Conservation (phyloP, 768 basidiomycete species). For the Mycena chlorophos region DNA sequence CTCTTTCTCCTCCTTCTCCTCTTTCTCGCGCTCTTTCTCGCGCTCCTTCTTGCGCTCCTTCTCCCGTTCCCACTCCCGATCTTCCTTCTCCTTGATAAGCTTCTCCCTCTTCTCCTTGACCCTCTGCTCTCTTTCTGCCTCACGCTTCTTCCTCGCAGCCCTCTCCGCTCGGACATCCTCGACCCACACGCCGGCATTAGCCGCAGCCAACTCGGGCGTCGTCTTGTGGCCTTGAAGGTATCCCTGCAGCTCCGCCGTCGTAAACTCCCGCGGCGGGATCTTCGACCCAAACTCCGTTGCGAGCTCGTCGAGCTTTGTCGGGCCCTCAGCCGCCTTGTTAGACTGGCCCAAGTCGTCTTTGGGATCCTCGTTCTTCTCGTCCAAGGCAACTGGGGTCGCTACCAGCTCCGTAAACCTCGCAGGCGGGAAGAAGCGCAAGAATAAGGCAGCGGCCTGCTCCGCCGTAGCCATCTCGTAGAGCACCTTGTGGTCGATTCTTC, state of each 20-base stretch:
- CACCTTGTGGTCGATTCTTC: slow-evolving; percentile 56
- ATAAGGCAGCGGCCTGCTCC: slow-evolving; percentile 33
- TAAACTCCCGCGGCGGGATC: slow-evolving; percentile 38
- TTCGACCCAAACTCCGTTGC: slow-evolving; percentile 32
- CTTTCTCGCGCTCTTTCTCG: background rate
- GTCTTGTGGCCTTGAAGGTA: slow-evolving; percentile 37
- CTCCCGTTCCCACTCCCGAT: background rate
- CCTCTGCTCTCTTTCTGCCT: slow-evolving; percentile 29
- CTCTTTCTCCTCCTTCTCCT: background rate
- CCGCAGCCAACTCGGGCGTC: slow-evolving; percentile 31
- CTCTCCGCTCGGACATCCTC: slow-evolving; percentile 35
- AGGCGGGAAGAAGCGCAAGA: slow-evolving; percentile 34
- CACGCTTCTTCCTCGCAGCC: slow-evolving; percentile 34
- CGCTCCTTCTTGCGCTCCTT: background rate
- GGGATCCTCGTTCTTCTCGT: background rate
- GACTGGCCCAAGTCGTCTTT: background rate
- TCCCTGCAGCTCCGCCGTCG: slow-evolving; percentile 47
- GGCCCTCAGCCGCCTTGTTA: background rate
- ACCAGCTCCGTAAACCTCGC: slow-evolving; percentile 12
- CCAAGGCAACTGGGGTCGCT: background rate
- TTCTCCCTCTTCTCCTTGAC: background rate
- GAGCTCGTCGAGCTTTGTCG: slow-evolving; percentile 5
- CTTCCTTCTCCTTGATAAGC: background rate
- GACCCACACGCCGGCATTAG: slow-evolving; percentile 44
- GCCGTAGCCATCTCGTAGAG: slow-evolving; percentile 44